Evolutionary conservation across 805 yeast genomes (phyloP), one percentile per base, ranked within the genome.

Genomic region (Helenozyma rhizophorensis): DNA sequence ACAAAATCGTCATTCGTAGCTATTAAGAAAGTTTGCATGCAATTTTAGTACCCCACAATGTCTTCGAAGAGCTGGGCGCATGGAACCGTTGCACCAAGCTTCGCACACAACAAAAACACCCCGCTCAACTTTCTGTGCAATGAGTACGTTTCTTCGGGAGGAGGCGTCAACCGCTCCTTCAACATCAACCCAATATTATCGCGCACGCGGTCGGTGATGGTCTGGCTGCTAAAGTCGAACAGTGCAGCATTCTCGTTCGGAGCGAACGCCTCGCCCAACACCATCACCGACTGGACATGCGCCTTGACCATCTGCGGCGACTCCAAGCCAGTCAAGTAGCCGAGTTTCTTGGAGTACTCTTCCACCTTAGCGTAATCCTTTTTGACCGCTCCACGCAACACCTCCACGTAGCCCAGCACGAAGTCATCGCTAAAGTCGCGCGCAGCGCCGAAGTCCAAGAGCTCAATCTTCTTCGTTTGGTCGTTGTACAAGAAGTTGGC

Each of bases 131-230:
- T 93, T 50, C 98, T 72, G 61, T 93, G 98, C 48, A 93, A 68
- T n/a, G 95, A 83, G 56, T 93, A 93, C 0, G 98, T 93, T 59
- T 93, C 98, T 52, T 93, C 97, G 2, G 98, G 98, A 10, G 98
- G 98, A 3, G 98, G 97, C 3, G 96, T 78, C 40, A 93, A 67
- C 47, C 98, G 76, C 58, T 93, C 96, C 40, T 80, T 76, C 40
- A 93, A 70, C 98, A 93, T 93, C 33, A 89, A 63, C 2, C 87
- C 80, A 45, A 93, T 86, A 50, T 89, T 88, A 3, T 76, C 81
- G 44, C 95, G 75, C 14, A 93, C 96, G 43, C 97, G 74, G 45
- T 87, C 96, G 5, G 97, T 88, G 26, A 93, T 90, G 10, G 96
- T 89, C 59, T 93, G 98, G 35, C 75, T 65, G 17, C 74, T 65